Conservation (phyloP, 106 monocot genomes). For the Allium cepa region DNA sequence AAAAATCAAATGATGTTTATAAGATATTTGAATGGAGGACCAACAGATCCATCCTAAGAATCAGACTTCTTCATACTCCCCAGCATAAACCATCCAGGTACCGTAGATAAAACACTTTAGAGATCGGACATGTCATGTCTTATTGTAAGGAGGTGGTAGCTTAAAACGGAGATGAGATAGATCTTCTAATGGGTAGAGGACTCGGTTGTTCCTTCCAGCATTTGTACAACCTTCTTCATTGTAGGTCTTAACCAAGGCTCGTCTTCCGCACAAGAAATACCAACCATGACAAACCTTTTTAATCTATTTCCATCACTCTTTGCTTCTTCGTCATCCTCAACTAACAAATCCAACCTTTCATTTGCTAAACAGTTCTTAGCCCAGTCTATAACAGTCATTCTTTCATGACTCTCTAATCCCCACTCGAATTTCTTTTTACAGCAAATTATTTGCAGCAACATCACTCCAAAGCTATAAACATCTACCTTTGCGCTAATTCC, state of each 20-base stretch:
- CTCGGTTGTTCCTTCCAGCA: conserved; percentile 26
- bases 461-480: conserved; percentile 41
- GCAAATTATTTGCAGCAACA: conserved; percentile 35
- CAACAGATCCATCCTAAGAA: too few species aligned
- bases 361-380: conserved; percentile 18
- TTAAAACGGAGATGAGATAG: too few species aligned
- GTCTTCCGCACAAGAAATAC: conserved; percentile 28
- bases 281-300: conserved; percentile 18
- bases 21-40: too few species aligned
- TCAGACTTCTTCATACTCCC: too few species aligned
- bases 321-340: conserved; percentile 16
- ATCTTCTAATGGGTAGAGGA: neutral
- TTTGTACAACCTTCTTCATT: conserved; percentile 27
- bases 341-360: conserved; percentile 1
- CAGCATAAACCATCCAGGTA: too few species aligned
- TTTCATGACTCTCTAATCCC: conserved; percentile 7
- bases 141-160: too few species aligned
- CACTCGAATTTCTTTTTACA: conserved; percentile 25
- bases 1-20: too few species aligned
- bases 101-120: too few species aligned
- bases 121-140: too few species aligned
- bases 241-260: conserved; percentile 30
- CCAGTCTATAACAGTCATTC: conserved; percentile 17
- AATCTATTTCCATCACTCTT: conserved; percentile 1
- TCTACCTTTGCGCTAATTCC: conserved; percentile 42